phyloP scores from a whole-genome alignment of 129 eudicot species.

The Apium graveolens region DNA sequence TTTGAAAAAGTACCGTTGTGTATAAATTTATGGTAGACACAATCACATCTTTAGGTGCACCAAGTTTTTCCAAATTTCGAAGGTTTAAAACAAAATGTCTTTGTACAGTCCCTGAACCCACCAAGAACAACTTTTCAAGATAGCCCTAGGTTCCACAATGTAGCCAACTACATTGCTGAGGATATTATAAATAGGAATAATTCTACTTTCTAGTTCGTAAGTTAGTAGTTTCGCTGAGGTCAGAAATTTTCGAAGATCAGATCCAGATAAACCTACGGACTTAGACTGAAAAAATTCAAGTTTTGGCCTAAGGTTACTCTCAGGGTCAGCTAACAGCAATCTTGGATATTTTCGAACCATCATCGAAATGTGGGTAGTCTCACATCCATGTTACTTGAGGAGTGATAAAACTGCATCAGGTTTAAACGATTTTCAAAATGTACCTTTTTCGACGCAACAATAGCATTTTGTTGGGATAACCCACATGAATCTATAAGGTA shows the following conservation, averaged over 20 bases:
- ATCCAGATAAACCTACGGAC: not conserved
- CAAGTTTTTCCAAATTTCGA: not conserved
- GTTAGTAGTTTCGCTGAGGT: not conserved
- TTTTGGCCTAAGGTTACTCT: conserved; percentile 7
- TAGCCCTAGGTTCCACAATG: not conserved
- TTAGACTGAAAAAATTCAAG: conserved; percentile 1
- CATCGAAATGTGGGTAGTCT: not conserved
- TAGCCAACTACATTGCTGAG: not conserved
- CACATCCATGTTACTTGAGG: conserved; percentile 3
- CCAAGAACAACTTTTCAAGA: not conserved
- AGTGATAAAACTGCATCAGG: conserved; percentile 1
- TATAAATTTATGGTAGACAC: not conserved
- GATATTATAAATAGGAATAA: not conserved
- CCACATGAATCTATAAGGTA: conserved; percentile 13
- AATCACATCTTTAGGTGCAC: not conserved
- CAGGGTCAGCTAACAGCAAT: not conserved
- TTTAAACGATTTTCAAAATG: not conserved
- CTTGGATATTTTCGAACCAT: not conserved
- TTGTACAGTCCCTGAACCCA: not conserved
- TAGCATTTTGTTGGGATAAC: conserved; percentile 5
- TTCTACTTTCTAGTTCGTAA: not conserved
- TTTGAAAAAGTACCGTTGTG: not conserved
- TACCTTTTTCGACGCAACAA: not conserved
- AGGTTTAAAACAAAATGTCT: not conserved
- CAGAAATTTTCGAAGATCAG: not conserved